Conservation (phyloP, 202 grass and related monocot genomes). For the Alloteropsis angusta region DNA sequence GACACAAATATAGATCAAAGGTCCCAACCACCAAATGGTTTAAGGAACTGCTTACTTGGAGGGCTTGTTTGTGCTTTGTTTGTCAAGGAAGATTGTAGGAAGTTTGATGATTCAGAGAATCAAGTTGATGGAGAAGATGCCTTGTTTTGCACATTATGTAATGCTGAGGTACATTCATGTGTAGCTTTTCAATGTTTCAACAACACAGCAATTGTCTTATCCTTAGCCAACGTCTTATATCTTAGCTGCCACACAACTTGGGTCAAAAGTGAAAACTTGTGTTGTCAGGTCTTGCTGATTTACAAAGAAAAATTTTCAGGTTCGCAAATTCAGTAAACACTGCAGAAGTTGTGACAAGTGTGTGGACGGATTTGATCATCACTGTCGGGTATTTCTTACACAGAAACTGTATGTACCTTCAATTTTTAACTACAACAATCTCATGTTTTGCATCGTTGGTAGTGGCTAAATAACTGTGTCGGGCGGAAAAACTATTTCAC, state of each 20-base stretch:
- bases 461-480: slow-evolving; percentile 98
- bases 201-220: neutral
- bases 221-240: neutral
- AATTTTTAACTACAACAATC: neutral
- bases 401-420: slow-evolving; percentile 1
- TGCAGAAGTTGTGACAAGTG: slow-evolving; percentile 94
- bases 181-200: neutral
- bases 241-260: neutral
- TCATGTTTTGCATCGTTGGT: slow-evolving; percentile 26
- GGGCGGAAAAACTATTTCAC: slow-evolving; percentile 82
- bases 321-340: slow-evolving; percentile 74
- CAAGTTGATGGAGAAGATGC: slow-evolving; percentile 57
- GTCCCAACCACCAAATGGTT: slow-evolving; percentile 11
- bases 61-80: slow-evolving; percentile 62
- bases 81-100: slow-evolving; percentile 74
- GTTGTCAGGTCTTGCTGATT: slow-evolving; percentile 9
- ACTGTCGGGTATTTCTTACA: slow-evolving; percentile 64
- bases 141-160: slow-evolving; percentile 85
- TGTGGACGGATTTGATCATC: slow-evolving; percentile 94
- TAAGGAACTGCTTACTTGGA: slow-evolving; percentile 47
- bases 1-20: slow-evolving; percentile 21
- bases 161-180: slow-evolving; percentile 54
- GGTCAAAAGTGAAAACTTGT: slow-evolving; percentile 5
- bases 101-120: slow-evolving; percentile 42
- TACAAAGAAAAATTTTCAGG: slow-evolving; percentile 36